Base-by-base conservation (phyloP, 345 rosid species). In the Linum lewisii region DNA sequence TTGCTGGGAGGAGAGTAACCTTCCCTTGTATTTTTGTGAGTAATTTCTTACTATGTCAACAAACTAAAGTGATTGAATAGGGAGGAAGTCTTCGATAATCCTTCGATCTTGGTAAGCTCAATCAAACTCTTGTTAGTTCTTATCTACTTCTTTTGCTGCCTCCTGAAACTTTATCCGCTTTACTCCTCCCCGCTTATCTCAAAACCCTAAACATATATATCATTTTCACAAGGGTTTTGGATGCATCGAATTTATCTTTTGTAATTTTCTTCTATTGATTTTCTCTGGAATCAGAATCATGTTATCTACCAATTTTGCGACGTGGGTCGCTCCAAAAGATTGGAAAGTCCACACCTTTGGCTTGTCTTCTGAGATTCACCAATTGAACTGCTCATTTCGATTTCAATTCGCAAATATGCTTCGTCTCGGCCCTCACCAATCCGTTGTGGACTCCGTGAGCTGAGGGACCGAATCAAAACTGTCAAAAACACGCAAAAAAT, bases 401-500 rank as follows among this genome's bases (percentile, higher is more conserved):
- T 44, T 23, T 63, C 57, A 4, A 20, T 11, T 19, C 36, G n/a
- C 29, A 60, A 24, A 14, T 19, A 52, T 36, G 57, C 29, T 47
- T 68, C 22, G 11, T 26, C 51, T 51, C 68, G 24, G 36, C 61
- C 49, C 24, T 47, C 69, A 4, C 18, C 1, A 8, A 32, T 82
- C 58, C 81, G 44, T 14, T 77, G 85, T 61, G 71, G 89, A 34
- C 76, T 85, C 34, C 87, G 94, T 36, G 83, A 91, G 69, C 49
- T 91, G 16, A 70, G 81, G 26, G 73, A 80, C 42, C 74, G 96
- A 23, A 82, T 91, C 61, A 67, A 65, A 34, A 47, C 82, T 0
- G 85, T 91, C 19, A 88, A 85, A 66, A 85, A 36, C 64, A 77
- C 85, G 0, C 84, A 81, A 52, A 88, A 85, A 77, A 75, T 91